Evolutionary conservation across 768 basidiomycete species (phyloP).

Genomic region (Lactarius psammicola): DNA sequence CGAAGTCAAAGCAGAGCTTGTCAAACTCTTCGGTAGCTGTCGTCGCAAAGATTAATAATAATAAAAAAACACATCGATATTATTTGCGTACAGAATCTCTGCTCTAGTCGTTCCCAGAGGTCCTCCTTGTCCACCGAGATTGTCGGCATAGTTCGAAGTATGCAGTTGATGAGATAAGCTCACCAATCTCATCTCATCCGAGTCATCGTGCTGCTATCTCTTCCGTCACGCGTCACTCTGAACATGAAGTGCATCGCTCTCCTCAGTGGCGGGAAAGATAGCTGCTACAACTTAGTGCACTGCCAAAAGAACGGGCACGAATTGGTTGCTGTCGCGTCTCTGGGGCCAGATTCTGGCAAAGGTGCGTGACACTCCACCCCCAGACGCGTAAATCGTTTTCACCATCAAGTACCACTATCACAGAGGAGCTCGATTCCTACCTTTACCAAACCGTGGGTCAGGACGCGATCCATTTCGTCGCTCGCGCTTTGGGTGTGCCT

Average conservation of each 20-base stretch:
- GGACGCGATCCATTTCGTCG: constrained; percentile 85
- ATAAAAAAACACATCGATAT: not conserved
- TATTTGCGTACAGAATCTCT: constrained; percentile 64
- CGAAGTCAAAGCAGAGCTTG: constrained; percentile 94
- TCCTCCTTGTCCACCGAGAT: constrained; percentile 94
- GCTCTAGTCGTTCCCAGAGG: constrained; percentile 83
- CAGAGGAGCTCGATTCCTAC: constrained; percentile 98
- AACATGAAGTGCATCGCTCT: constrained; percentile 90
- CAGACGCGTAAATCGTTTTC: constrained; percentile 28
- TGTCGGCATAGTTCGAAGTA: constrained; percentile 73
- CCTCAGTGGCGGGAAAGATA: constrained; percentile 97
- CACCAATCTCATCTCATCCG: not conserved
- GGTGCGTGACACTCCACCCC: constrained; percentile 49
- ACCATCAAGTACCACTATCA: constrained; percentile 25
- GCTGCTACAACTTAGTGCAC: constrained; percentile 92
- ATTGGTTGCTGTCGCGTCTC: constrained; percentile 83
- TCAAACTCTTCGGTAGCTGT: constrained; percentile 94
- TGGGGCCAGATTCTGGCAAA: constrained; percentile 81
- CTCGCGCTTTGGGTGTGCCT: constrained; percentile 80
- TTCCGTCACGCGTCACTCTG: constrained; percentile 1
- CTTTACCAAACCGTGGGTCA: constrained; percentile 99
- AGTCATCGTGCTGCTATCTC: no score
- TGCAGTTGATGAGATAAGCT: constrained; percentile 2
- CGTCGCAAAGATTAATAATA: constrained; percentile 14
- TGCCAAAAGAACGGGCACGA: constrained; percentile 83